Conservation (phyloP, 2,329 filamentous ascomycete genomes). For the Phoma sp. region DNA sequence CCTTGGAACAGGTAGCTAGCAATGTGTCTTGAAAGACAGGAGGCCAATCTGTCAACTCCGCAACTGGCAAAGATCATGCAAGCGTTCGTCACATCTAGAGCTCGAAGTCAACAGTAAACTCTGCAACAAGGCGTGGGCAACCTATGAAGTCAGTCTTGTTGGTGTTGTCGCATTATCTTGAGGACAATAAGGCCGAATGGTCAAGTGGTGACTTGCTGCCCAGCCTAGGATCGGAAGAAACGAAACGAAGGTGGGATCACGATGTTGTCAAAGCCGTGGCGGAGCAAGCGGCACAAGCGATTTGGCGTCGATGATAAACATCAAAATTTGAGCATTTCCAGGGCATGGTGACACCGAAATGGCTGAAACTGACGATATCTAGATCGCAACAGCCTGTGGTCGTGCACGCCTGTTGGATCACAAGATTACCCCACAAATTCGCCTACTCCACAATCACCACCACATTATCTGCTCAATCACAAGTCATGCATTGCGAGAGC, state of each 20-base stretch:
- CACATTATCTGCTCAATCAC: not conserved
- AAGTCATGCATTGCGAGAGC: conserved; percentile 3
- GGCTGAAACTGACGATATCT: conserved; percentile 4
- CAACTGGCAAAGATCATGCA: conserved; percentile 57
- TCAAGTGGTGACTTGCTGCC: conserved; percentile 19
- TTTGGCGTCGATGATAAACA: not conserved
- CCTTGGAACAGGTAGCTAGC: too few species aligned
- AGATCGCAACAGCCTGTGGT: not conserved
- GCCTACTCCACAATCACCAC: conserved; percentile 7
- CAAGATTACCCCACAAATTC: conserved; percentile 1
- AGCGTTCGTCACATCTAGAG: conserved; percentile 66
- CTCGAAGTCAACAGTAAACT: conserved; percentile 67
- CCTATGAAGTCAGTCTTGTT: conserved; percentile 68
- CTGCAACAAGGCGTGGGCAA: conserved; percentile 70
- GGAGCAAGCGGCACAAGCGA: not conserved
- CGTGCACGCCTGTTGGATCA: conserved; percentile 1
- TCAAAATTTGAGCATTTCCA: conserved; percentile 27
- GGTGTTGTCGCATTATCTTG: conserved; percentile 57
- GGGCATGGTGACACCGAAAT: not conserved
- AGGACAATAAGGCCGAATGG: conserved; percentile 55
- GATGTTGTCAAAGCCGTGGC: too few species aligned
- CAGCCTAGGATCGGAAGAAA: not conserved
- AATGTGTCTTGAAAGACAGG: too few species aligned
- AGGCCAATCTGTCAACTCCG: conserved; percentile 62
- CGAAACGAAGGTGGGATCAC: too few species aligned